These are phyloP conservation scores for Phytophthora cajani DNA, from an alignment of 352 stramenopile genomes.

Conservation along the genomic window DNA sequence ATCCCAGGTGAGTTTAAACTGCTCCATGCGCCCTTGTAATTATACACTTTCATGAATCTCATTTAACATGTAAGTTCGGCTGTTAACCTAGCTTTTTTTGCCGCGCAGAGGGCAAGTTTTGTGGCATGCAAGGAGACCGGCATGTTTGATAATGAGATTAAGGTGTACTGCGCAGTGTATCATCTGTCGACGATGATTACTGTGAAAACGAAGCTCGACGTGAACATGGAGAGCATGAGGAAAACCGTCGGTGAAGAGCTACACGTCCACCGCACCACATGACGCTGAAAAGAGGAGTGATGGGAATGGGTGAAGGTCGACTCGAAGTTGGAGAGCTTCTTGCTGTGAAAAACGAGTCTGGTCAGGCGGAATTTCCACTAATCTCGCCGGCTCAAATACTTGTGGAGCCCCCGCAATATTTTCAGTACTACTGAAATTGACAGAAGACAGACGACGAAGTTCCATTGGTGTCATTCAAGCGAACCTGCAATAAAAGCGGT, in stretches of 20 bases:
- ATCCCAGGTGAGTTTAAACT: not conserved
- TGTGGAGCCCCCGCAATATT: too few species aligned
- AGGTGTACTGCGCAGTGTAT: not conserved
- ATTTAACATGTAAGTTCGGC: not conserved
- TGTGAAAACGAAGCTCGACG: not conserved
- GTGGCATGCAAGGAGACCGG: too few species aligned
- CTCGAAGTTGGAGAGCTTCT: not conserved
- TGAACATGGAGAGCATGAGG: not conserved
- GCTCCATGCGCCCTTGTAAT: conserved; percentile 2
- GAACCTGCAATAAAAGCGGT: not conserved
- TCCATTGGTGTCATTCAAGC: too few species aligned
- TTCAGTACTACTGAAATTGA: too few species aligned
- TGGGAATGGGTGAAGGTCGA: not conserved
- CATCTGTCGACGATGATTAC: not conserved
- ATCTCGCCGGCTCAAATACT: not conserved
- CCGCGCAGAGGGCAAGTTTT: too few species aligned
- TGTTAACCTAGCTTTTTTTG: not conserved
- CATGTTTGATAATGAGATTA: not conserved
- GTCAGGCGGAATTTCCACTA: not conserved
- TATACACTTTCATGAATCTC: not conserved
- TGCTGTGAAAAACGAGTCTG: not conserved
- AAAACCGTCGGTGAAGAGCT: not conserved
- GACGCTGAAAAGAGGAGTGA: not conserved
- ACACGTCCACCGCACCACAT: not conserved
- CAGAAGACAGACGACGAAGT: too few species aligned